Evolutionary conservation across 1,284 basidiomycete genomes (phyloP).

Genomic region (Sanguinoderma infundibulare): DNA sequence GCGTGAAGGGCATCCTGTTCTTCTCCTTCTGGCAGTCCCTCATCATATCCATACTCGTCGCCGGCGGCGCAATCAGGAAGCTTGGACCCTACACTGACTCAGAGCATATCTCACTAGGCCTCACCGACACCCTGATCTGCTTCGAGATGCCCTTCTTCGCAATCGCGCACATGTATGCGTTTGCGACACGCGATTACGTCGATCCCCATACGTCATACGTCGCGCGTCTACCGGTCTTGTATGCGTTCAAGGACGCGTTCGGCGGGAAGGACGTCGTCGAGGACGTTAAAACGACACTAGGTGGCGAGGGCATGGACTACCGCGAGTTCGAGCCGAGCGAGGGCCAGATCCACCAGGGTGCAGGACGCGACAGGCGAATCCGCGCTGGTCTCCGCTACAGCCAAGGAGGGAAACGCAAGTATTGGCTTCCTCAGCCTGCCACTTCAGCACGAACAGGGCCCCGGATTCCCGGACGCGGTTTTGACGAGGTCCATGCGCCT

Average conservation of each 20-base stretch:
- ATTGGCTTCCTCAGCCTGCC: constrained; percentile 83
- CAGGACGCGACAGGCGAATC: constrained; percentile 82
- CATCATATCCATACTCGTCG: constrained; percentile 86
- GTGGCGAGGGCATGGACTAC: constrained; percentile 93
- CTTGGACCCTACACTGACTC: constrained; percentile 88
- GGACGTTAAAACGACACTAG: constrained; percentile 84
- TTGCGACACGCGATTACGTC: constrained; percentile 85
- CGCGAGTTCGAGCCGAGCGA: constrained; percentile 95
- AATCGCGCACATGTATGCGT: constrained; percentile 90
- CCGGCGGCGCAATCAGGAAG: constrained; percentile 74
- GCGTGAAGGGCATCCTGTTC: constrained; percentile 97
- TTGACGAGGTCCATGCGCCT: constrained; percentile 76
- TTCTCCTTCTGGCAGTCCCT: constrained; percentile 99
- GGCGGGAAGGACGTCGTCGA: constrained; percentile 88
- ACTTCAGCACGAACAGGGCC: constrained; percentile 37
- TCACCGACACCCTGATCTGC: constrained; percentile 91
- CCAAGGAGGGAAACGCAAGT: constrained; percentile 86
- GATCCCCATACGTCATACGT: constrained; percentile 69
- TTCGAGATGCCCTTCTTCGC: constrained; percentile 99
- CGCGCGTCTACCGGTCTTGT: constrained; percentile 85
- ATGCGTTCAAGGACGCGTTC: constrained; percentile 89
- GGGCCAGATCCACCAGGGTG: constrained; percentile 88
- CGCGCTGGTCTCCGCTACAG: constrained; percentile 90
- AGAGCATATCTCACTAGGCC: constrained; percentile 90
- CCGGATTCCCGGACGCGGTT: constrained; percentile 49